Conservation (phyloP, 2,329 filamentous ascomycete species). For the Aureobasidium musti region DNA sequence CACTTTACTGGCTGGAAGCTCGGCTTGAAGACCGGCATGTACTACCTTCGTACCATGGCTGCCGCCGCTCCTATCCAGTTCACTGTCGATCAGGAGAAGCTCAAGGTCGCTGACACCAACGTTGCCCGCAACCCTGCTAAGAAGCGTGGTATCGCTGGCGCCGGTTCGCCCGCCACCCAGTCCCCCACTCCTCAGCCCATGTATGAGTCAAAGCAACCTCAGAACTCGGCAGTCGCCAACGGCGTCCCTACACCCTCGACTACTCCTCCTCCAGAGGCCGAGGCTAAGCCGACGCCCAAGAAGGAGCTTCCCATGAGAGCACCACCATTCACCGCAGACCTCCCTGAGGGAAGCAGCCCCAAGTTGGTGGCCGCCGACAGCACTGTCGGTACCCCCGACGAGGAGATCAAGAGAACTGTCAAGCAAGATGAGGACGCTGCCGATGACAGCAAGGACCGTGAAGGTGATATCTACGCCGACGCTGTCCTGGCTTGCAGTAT, state of each 20-base stretch:
- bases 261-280: slow-evolving; percentile 62
- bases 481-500: slow-evolving; percentile 93
- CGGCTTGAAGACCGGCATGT: slow-evolving; percentile 99
- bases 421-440: slow-evolving; percentile 74
- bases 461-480: slow-evolving; percentile 93
- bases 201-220: slow-evolving; percentile 60
- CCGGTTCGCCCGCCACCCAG: slow-evolving; percentile 44
- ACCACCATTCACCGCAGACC: slow-evolving; percentile 73
- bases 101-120: slow-evolving; percentile 82
- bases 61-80: slow-evolving; percentile 97
- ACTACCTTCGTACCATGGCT: slow-evolving; percentile 98
- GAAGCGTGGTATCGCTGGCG: slow-evolving; percentile 64
- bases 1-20: slow-evolving; percentile 99
- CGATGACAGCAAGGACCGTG: slow-evolving; percentile 70
- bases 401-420: slow-evolving; percentile 57
- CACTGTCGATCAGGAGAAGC: slow-evolving; percentile 94
- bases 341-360: slow-evolving; percentile 75
- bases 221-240: slow-evolving; percentile 51
- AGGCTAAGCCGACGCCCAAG: slow-evolving; percentile 50
- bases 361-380: slow-evolving; percentile 76
- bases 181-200: slow-evolving; percentile 63
- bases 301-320: slow-evolving; percentile 61
- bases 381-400: slow-evolving; percentile 54
- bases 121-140: slow-evolving; percentile 67
- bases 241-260: slow-evolving; percentile 69